These are phyloP conservation scores for Sanguinoderma infundibulare DNA, from an alignment of 1,284 basidiomycete genomes.

Conservation along the genomic window DNA sequence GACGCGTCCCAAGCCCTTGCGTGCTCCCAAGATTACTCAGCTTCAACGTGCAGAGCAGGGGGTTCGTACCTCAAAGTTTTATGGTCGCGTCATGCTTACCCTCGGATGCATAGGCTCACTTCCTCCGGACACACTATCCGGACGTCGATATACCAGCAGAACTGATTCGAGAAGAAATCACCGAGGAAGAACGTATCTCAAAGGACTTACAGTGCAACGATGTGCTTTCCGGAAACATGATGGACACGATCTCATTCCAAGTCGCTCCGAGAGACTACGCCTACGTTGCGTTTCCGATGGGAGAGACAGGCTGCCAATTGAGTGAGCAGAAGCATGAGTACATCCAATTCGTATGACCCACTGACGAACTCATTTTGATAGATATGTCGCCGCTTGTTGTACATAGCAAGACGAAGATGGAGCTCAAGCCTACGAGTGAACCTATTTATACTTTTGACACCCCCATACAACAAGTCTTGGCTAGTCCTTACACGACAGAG, in stretches of 20 bases:
- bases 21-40: conserved; percentile 38
- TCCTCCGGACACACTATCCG: conserved; percentile 68
- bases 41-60: conserved; percentile 62
- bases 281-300: conserved; percentile 64
- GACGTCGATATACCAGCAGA: conserved; percentile 73
- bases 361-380: conserved; percentile 29
- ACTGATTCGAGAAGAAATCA: conserved; percentile 59
- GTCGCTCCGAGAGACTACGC: conserved; percentile 32
- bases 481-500: conserved; percentile 16
- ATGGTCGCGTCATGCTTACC: neutral
- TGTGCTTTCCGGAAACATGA: conserved; percentile 55
- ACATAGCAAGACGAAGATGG: conserved; percentile 32
- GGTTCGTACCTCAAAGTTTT: conserved; percentile 41
- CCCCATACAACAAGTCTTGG: conserved; percentile 41
- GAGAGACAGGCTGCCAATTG: conserved; percentile 57
- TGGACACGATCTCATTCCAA: conserved; percentile 46
- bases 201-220: conserved; percentile 51
- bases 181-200: conserved; percentile 44
- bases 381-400: conserved; percentile 54
- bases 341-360: neutral
- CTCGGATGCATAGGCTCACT: conserved; percentile 56
- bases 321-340: conserved; percentile 48
- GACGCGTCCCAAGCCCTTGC: conserved; percentile 46
- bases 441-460: conserved; percentile 55
- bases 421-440: conserved; percentile 47